phyloP scores from a whole-genome alignment of 2,329 filamentous ascomycete species.

The Cladosporium sp. region DNA sequence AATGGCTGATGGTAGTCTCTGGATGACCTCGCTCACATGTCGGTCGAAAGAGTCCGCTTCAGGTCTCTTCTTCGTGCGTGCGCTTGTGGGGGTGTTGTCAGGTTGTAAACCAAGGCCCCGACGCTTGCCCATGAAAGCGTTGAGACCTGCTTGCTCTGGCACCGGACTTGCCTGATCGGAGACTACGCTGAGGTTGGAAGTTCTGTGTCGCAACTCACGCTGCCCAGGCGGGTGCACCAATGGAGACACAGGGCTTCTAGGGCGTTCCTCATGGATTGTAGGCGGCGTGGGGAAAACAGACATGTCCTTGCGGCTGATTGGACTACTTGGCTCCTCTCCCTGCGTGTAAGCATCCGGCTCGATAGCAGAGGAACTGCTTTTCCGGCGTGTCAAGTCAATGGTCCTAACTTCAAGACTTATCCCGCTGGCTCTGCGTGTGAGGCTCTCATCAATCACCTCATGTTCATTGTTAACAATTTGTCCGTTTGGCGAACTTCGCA shows the following conservation, averaged over 20 bases:
- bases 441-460: neutral
- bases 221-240: neutral
- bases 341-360: neutral
- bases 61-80: neutral
- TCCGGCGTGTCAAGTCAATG: constrained; percentile 25
- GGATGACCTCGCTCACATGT: constrained; percentile 34
- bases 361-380: neutral
- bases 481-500: neutral
- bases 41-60: constrained; percentile 47
- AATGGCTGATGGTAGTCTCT: constrained; percentile 58
- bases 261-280: constrained; percentile 7
- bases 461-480: neutral
- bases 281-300: constrained; percentile 3
- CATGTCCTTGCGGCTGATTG: neutral
- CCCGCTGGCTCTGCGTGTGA: constrained; percentile 29
- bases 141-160: neutral
- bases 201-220: neutral
- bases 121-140: constrained; percentile 11
- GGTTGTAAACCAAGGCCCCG: neutral
- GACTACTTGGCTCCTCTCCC: constrained; percentile 8
- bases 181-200: constrained; percentile 6
- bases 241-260: constrained; percentile 5
- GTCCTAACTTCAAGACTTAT: constrained; percentile 31
- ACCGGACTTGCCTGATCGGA: neutral
- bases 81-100: neutral